A percentile compares a stretch with the other conserved stretches of the same genome.
Evolutionary conservation across 768 basidiomycete species (phyloP).

Genomic region (Austroboletus festivus): DNA sequence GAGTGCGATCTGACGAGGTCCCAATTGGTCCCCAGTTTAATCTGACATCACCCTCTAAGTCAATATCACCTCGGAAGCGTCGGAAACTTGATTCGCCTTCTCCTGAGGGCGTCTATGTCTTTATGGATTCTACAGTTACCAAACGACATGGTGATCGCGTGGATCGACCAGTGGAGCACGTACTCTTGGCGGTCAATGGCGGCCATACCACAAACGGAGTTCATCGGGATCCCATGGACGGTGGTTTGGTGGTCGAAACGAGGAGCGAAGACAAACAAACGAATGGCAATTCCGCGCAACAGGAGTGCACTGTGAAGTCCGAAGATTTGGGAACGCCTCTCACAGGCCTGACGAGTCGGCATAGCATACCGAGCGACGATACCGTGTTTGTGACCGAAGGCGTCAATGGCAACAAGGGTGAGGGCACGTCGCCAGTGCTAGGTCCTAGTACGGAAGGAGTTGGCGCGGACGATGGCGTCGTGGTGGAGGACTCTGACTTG

Average conservation of each 20-base stretch:
- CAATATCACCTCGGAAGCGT: slow-evolving; percentile 41
- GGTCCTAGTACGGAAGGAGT: too few relatives aligned
- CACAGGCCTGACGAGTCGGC: slow-evolving; percentile 46
- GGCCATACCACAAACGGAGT: slow-evolving; percentile 16
- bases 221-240: slow-evolving; percentile 1
- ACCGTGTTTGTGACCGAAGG: slow-evolving; percentile 43
- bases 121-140: slow-evolving; percentile 3
- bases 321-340: slow-evolving; percentile 54
- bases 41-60: slow-evolving; percentile 14
- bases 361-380: slow-evolving; percentile 58
- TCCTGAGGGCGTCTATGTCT: slow-evolving; percentile 19
- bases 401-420: slow-evolving; percentile 25
- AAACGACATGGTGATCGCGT: slow-evolving; percentile 5
- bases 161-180: slow-evolving; percentile 5
- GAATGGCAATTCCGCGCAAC: slow-evolving; percentile 1
- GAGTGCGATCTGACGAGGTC: slow-evolving; percentile 18
- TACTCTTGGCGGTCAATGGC: slow-evolving; percentile 12
- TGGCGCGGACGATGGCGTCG: slow-evolving; percentile 16
- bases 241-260: neutral
- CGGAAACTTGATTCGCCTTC: slow-evolving; percentile 39
- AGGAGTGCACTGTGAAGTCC: slow-evolving; percentile 37
- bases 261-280: slow-evolving; percentile 1
- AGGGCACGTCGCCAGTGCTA: too few relatives aligned
- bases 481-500: slow-evolving; percentile 31
- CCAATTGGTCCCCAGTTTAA: neutral